Conservation (phyloP, 1,139 yeast species). For the Protomyces inundatus region DNA sequence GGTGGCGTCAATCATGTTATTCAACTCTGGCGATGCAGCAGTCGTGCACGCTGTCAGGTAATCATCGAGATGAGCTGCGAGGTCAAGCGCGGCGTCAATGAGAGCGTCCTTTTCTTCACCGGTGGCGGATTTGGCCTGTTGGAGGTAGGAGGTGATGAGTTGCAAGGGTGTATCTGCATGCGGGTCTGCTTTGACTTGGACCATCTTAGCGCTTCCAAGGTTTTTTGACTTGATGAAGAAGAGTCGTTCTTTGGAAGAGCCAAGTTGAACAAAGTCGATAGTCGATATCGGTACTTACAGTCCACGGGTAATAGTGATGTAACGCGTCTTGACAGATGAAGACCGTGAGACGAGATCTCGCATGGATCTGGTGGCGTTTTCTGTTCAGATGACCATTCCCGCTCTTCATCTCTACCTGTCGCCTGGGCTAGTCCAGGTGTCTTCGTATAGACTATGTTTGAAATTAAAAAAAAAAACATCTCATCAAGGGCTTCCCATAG, state of each 20-base stretch:
- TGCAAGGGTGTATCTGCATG: slow-evolving; percentile 24
- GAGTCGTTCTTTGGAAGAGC: background rate
- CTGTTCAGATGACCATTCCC: background rate
- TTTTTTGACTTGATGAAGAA: background rate
- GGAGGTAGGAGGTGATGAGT: slow-evolving; percentile 10
- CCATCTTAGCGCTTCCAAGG: background rate
- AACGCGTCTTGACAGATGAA: no score
- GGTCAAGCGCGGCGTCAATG: slow-evolving; percentile 17
- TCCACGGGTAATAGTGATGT: no score
- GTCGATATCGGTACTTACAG: no score
- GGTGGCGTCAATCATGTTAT: slow-evolving; percentile 21
- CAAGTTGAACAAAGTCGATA: no score
- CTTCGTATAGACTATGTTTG: no score
- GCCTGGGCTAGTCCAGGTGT: no score
- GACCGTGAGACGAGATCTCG: no score
- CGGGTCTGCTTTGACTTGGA: slow-evolving; percentile 8
- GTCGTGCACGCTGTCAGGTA: slow-evolving; percentile 21
- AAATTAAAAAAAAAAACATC: no score
- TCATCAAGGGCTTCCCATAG: no score
- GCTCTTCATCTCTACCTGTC: no score
- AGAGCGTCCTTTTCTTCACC: slow-evolving; percentile 21
- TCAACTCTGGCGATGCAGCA: slow-evolving; percentile 5
- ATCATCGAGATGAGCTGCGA: slow-evolving; percentile 15
- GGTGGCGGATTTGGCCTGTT: slow-evolving; percentile 17
- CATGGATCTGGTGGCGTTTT: background rate